Base-by-base conservation (phyloP, 768 basidiomycete species). In the Phlegmacium glaucopus region DNA sequence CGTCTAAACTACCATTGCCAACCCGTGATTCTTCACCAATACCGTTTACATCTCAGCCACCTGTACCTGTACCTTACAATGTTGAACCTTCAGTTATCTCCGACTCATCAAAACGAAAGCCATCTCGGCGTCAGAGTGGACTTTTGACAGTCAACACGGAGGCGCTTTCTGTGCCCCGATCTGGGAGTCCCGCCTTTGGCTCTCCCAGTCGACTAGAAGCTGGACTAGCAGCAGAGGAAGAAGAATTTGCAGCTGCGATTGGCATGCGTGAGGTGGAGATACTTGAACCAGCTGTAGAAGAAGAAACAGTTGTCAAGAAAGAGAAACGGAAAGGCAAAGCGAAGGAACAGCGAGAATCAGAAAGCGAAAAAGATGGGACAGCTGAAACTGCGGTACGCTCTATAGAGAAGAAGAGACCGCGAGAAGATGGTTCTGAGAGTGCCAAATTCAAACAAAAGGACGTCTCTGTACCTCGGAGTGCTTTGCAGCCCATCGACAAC, bases 171-270 rank as follows among this genome's bases (percentile, higher is more conserved):
- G 71, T 72, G 13, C 80, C 75, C 8, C 75, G 84, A 47, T 77
- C 82, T 18, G 72, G 79, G 1, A 87, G 85, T 53, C 86, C 85
- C 3, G 82, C 83, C 1, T 80, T 83, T 53, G 85, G 82, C 6
- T 84, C 81, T 2, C 82, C 83, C 26, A 71, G 75, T 26, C 74
- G 80, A 38, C 65, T 76, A 53, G 74, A 75, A 47, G 80, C 80
- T 10, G 81, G 74, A 0, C 58, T 79, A 9, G 80, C 77, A 4
- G 79, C 79, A 48, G 79, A 83, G 30, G 82, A 79, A 45, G 83
- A 83, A 52, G 71, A 74, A 47, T 61, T 65, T 34, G 72, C 63
- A 11, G 72, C 62, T 11, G 61, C 63, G 6, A 53, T 60, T 37
- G 66, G 61, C 9, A 68, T 66, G 29, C 45, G 64, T 8, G 60